Evolutionary conservation across 176 grass and related monocot genomes (phyloP).

Genomic region (Musa beccarii): DNA sequence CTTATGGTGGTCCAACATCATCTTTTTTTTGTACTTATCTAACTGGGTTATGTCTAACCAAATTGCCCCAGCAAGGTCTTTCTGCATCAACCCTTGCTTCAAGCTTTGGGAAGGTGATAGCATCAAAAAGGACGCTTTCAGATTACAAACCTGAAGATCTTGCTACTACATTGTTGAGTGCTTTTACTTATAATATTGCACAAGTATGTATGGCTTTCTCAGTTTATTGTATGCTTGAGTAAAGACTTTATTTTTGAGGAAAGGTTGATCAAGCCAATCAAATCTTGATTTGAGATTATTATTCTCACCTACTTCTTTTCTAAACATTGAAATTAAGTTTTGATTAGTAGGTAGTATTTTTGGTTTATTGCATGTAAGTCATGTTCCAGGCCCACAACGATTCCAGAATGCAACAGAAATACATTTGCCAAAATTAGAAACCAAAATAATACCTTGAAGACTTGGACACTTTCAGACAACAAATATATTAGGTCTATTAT

Average conservation of each 20-base stretch:
- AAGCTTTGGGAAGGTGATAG: slow-evolving; percentile 97
- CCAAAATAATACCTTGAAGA: too few species aligned
- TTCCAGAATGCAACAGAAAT: too few species aligned
- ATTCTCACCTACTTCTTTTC: background rate
- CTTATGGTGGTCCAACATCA: background rate
- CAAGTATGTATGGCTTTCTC: slow-evolving; percentile 39
- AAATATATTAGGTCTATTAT: too few species aligned
- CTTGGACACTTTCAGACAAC: too few species aligned
- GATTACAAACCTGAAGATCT: slow-evolving; percentile 90
- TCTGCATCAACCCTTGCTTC: slow-evolving; percentile 92
- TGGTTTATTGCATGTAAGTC: background rate
- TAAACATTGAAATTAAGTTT: background rate
- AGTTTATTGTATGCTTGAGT: slow-evolving; percentile 9
- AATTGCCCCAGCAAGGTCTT: slow-evolving; percentile 77
- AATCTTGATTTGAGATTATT: background rate
- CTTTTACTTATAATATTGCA: slow-evolving; percentile 99
- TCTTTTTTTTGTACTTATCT: background rate
- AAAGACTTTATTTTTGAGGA: background rate
- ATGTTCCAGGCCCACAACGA: background rate
- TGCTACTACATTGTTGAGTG: slow-evolving; percentile 79
- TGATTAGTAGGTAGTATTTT: background rate
- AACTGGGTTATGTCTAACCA: background rate
- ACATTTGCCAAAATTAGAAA: too few species aligned
- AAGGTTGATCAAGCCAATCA: background rate
- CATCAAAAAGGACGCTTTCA: slow-evolving; percentile 59